These are phyloP conservation scores for Wickerhamomyces bisporus DNA, from an alignment of 805 yeast genomes.

Conservation along the genomic window DNA sequence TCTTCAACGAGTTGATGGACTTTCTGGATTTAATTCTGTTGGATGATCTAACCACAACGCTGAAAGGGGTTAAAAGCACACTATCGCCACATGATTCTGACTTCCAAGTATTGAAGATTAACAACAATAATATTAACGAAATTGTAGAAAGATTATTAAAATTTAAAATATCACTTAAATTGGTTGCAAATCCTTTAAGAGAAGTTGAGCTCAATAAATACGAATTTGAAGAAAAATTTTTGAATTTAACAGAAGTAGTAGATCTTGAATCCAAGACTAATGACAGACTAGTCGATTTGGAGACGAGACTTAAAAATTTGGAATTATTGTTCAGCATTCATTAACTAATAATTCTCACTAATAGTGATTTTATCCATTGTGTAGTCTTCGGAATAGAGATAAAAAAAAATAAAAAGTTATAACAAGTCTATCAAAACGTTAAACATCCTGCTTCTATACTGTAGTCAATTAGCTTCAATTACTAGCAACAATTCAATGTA, in stretches of 20 bases:
- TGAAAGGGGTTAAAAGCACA: conserved; percentile 7
- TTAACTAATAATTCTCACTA: too few species aligned
- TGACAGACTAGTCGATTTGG: background rate
- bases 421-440: too few species aligned
- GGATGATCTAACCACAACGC: conserved; percentile 13
- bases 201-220: background rate
- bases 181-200: background rate
- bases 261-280: background rate
- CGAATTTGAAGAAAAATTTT: background rate
- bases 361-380: too few species aligned
- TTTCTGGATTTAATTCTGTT: conserved; percentile 10
- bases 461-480: too few species aligned
- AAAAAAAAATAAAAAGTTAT: too few species aligned
- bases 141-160: background rate
- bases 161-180: background rate
- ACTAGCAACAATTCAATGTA: too few species aligned
- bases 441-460: too few species aligned
- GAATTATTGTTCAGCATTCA: background rate
- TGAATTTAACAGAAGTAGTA: background rate
- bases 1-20: conserved; percentile 14
- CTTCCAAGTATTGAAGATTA: background rate
- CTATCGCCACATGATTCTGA: background rate
- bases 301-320: background rate
- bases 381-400: too few species aligned
- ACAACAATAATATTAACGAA: background rate